Conservation (phyloP, 2,329 filamentous ascomycete species). For the Fusarium beomiforme region DNA sequence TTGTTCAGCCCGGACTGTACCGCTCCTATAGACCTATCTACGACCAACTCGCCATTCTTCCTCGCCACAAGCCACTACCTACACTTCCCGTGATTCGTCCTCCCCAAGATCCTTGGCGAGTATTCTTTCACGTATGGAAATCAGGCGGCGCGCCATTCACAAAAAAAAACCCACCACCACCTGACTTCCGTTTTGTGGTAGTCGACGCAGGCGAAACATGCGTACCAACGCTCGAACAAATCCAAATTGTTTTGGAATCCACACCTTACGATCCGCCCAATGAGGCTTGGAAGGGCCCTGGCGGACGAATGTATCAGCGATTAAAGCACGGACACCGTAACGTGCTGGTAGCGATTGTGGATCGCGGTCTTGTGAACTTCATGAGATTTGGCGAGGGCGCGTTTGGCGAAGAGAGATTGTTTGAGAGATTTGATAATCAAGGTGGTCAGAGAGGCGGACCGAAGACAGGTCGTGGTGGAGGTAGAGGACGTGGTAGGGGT, state of each 20-base stretch:
- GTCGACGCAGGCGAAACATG: constrained; percentile 77
- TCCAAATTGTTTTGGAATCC: constrained; percentile 76
- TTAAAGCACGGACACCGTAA: constrained; percentile 87
- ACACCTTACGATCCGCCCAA: constrained; percentile 74
- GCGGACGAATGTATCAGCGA: constrained; percentile 73
- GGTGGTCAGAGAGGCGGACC: constrained; percentile 52
- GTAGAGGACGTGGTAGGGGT: constrained; percentile 43
- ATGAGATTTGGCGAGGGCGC: constrained; percentile 81
- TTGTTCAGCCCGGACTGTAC: constrained; percentile 71
- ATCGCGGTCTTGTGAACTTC: constrained; percentile 90
- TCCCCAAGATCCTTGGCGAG: constrained; percentile 68
- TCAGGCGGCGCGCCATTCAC: constrained; percentile 69
- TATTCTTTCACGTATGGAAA: constrained; percentile 88
- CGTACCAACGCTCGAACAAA: constrained; percentile 78
- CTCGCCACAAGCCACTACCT: constrained; percentile 69
- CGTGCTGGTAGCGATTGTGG: constrained; percentile 87
- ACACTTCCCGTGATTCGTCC: constrained; percentile 40
- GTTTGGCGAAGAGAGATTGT: constrained; percentile 80
- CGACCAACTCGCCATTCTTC: constrained; percentile 77
- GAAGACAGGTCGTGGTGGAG: constrained; percentile 55
- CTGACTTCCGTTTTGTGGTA: constrained; percentile 88
- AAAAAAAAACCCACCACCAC: constrained; percentile 80
- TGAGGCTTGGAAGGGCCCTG: constrained; percentile 52
- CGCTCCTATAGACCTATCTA: constrained; percentile 78
- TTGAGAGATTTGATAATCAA: constrained; percentile 63